Evolutionary conservation across 805 yeast species (phyloP), one percentile per base, ranked within the genome.

Genomic region (Cyberlindnera xishuangbannaensis): DNA sequence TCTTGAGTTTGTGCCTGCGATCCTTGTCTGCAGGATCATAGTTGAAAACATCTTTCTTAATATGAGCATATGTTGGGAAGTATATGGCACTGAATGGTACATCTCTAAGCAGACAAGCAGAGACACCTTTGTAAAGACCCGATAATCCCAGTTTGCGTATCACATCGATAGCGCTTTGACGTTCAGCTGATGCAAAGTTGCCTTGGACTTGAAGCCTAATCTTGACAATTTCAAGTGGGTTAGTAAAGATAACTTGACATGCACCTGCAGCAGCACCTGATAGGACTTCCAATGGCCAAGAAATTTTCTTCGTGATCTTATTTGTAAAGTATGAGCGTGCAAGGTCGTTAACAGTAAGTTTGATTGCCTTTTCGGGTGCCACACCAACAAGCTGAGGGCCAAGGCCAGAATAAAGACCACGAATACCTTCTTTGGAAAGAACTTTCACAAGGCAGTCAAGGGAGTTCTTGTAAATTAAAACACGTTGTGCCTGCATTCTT

Each of bases 291-390:
- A 81, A 71, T 18, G 62, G 56, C 45, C 72, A 44, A 3, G 74
- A 58, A 30, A 78, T 64, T 20, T 65, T 55, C 34, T 77, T 78
- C 11, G 68, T 62, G 16, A 63, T 45, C 36, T 54, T 57, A 40
- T 66, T 65, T n/a, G 84, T 70, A 42, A 90, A 78, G 34, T 75
- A 67, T 18, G 78, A 78, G 50, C 97, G 74, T 37, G 87, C 78
- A 36, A 83, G 64, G 56, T 90, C 98, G 61, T 90, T 90, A 25
- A 90, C 95, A 0, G 97, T 88, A 45, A 90, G 73, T 62, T 90
- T 90, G 52, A 90, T 90, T 27, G 97, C 97, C 66, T 90, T 90
- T 59, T 90, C 98, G 2, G 98, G 98, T 0, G 97, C 97, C 32
- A 90, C 97, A 46, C 98, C 98, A 30, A 92, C 76, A 51, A 90